phyloP scores from a whole-genome alignment of 331 rosid genomes.

The Acacia concinna region DNA sequence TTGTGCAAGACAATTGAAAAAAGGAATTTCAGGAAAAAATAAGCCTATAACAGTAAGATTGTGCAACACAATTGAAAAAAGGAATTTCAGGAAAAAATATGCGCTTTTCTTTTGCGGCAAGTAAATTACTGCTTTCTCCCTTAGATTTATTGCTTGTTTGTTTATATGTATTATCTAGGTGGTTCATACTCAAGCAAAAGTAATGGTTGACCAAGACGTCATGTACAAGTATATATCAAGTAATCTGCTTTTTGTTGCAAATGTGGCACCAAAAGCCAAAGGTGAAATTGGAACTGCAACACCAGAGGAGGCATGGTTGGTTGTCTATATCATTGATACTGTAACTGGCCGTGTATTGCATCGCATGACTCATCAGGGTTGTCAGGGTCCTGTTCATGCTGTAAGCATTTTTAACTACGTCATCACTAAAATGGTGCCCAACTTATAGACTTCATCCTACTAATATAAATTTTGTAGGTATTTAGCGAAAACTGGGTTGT shows the following conservation, averaged over 20 bases:
- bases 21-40: neutral
- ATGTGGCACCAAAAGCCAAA: slow-evolving; percentile 85
- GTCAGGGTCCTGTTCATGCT: slow-evolving; percentile 96
- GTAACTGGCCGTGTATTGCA: slow-evolving; percentile 94
- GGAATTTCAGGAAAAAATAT: neutral
- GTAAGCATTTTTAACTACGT: slow-evolving; percentile 53
- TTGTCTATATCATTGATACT: slow-evolving; percentile 84
- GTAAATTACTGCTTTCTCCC: slow-evolving; percentile 21
- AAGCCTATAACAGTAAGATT: slow-evolving; percentile 11
- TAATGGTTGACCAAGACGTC: slow-evolving; percentile 79
- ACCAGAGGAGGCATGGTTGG: slow-evolving; percentile 91
- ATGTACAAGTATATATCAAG: slow-evolving; percentile 86
- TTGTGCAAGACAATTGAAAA: neutral
- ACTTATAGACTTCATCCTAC: slow-evolving; percentile 26
- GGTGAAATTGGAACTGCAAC: slow-evolving; percentile 82
- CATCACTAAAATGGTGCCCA: slow-evolving; percentile 27
- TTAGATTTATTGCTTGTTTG: slow-evolving; percentile 6
- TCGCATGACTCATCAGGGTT: slow-evolving; percentile 87
- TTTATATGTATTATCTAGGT: slow-evolving; percentile 51
- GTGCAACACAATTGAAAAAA: neutral
- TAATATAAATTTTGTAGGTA: slow-evolving; percentile 59
- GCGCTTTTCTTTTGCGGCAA: neutral
- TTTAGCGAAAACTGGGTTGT: slow-evolving; percentile 99
- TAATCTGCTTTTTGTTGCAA: slow-evolving; percentile 89
- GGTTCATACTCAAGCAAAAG: slow-evolving; percentile 98